These are phyloP conservation scores for Aplosporella prunicola DNA, from an alignment of 2,329 filamentous ascomycete species.

Conservation along the genomic window DNA sequence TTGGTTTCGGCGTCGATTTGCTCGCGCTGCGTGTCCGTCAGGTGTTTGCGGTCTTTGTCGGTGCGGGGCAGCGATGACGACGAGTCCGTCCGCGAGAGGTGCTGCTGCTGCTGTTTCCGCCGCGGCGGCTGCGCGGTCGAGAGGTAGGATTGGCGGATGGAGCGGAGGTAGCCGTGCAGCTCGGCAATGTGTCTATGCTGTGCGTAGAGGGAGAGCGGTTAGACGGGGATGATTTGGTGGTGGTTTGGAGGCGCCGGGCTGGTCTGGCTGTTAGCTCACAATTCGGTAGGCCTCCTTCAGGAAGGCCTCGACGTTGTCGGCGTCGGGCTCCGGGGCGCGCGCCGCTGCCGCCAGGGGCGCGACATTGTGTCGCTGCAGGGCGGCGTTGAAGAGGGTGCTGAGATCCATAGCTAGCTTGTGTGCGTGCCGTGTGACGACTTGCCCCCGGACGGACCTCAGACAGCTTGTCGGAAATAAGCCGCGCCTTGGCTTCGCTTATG, in stretches of 20 bases:
- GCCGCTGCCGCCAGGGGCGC: no score
- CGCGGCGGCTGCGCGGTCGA: slow-evolving; percentile 61
- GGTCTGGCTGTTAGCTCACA: slow-evolving; percentile 51
- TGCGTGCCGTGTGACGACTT: no score
- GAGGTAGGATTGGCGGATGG: slow-evolving; percentile 83
- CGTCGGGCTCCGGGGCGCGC: slow-evolving; percentile 33
- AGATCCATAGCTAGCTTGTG: no score
- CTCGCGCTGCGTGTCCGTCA: slow-evolving; percentile 76
- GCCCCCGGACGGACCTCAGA: no score
- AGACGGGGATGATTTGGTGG: slow-evolving; percentile 12
- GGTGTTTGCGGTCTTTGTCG: slow-evolving; percentile 42
- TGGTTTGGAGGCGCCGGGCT: no score
- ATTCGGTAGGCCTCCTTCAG: slow-evolving; percentile 91
- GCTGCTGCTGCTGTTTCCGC: slow-evolving; percentile 38
- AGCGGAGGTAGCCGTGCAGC: slow-evolving; percentile 68
- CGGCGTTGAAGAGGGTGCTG: slow-evolving; percentile 58
- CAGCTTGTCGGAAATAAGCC: no score
- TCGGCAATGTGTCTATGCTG: slow-evolving; percentile 79
- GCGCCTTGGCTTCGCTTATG: no score
- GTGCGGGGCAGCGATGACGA: slow-evolving; percentile 23
- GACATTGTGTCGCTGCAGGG: slow-evolving; percentile 52
- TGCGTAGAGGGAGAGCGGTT: slow-evolving; percentile 17
- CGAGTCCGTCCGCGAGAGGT: slow-evolving; percentile 33
- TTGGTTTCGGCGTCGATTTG: slow-evolving; percentile 83
- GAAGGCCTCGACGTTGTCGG: slow-evolving; percentile 63